Percentiles rank a stretch among this genome's conserved stretches.
phyloP scores from a whole-genome alignment of 345 rosid genomes.

The Linum usitatissimum region DNA sequence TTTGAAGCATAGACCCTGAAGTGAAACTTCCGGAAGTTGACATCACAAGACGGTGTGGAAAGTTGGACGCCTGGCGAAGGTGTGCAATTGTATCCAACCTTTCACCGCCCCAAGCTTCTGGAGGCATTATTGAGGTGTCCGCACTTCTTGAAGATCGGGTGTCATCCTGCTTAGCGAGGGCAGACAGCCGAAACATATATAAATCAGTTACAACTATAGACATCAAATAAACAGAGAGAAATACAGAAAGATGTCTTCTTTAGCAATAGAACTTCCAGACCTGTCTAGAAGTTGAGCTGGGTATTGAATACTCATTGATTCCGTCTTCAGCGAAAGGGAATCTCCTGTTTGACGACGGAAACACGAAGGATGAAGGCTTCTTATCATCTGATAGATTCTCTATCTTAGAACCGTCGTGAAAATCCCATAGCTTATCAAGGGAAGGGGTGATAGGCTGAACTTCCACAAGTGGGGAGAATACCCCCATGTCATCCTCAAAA shows the following conservation, averaged over 20 bases:
- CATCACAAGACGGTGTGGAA: constrained; percentile 55
- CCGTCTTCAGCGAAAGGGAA: constrained; percentile 57
- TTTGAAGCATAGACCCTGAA: constrained; percentile 53
- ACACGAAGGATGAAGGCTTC: constrained; percentile 52
- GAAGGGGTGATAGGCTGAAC: constrained; percentile 75
- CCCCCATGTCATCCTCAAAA: constrained; percentile 87
- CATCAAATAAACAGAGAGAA: background rate
- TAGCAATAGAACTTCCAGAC: constrained; percentile 23
- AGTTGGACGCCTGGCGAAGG: constrained; percentile 35
- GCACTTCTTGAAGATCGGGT: constrained; percentile 51
- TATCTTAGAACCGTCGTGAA: constrained; percentile 43
- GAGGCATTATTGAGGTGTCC: constrained; percentile 76
- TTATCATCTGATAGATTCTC: constrained; percentile 43
- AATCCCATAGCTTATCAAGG: constrained; percentile 67
- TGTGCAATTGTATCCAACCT: constrained; percentile 54
- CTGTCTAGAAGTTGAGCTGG: constrained; percentile 61
- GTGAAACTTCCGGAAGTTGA: constrained; percentile 42
- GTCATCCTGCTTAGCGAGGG: constrained; percentile 45
- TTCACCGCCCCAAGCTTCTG: constrained; percentile 99
- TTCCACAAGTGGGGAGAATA: constrained; percentile 82
- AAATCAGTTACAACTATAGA: background rate
- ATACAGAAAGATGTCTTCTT: background rate
- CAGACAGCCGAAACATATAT: constrained; percentile 1
- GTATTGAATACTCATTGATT: constrained; percentile 47
- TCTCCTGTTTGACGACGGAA: constrained; percentile 62